Conservation (phyloP, 1,284 basidiomycete species). For the Boletus semigastroideus region DNA sequence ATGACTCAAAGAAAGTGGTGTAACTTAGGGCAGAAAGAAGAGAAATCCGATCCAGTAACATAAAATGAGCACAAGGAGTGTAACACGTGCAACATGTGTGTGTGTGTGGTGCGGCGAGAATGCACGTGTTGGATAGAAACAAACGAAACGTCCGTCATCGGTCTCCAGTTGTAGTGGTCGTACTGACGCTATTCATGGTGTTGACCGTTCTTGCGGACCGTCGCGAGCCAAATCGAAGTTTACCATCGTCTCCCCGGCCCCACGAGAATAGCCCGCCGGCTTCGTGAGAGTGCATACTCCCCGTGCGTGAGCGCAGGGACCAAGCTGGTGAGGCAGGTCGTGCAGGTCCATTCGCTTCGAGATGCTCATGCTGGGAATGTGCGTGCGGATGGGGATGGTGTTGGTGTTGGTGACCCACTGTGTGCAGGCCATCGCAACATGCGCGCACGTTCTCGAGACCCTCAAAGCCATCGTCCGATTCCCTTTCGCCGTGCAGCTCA, state of each 20-base stretch:
- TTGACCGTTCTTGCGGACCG: slow-evolving; percentile 57
- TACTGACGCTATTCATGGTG: slow-evolving; percentile 34
- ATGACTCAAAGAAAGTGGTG: slow-evolving; percentile 20
- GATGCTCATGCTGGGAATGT: slow-evolving; percentile 51
- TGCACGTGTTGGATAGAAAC: not conserved
- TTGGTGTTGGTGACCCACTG: slow-evolving; percentile 63
- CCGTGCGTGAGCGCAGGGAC: slow-evolving; percentile 76
- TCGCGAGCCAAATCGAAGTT: slow-evolving; percentile 67
- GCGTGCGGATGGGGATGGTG: slow-evolving; percentile 59
- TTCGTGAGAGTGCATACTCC: slow-evolving; percentile 65
- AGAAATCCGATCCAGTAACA: not conserved
- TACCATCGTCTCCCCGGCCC: slow-evolving; percentile 54
- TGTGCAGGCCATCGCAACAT: slow-evolving; percentile 92
- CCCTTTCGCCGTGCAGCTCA: slow-evolving; percentile 70
- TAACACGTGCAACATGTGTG: not conserved
- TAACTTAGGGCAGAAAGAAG: slow-evolving; percentile 11
- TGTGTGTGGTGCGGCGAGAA: not conserved
- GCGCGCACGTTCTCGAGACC: slow-evolving; percentile 94
- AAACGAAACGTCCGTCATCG: slow-evolving; percentile 17
- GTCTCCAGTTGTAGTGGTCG: slow-evolving; percentile 22
- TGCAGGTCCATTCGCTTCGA: slow-evolving; percentile 46
- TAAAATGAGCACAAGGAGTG: slow-evolving; percentile 9
- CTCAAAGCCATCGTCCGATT: slow-evolving; percentile 84
- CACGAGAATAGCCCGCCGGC: slow-evolving; percentile 64
- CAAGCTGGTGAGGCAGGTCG: slow-evolving; percentile 75